These are phyloP conservation scores for Tetrahymena elliotti DNA, from an alignment of 73 alveolate genomes.

Conservation along the genomic window DNA sequence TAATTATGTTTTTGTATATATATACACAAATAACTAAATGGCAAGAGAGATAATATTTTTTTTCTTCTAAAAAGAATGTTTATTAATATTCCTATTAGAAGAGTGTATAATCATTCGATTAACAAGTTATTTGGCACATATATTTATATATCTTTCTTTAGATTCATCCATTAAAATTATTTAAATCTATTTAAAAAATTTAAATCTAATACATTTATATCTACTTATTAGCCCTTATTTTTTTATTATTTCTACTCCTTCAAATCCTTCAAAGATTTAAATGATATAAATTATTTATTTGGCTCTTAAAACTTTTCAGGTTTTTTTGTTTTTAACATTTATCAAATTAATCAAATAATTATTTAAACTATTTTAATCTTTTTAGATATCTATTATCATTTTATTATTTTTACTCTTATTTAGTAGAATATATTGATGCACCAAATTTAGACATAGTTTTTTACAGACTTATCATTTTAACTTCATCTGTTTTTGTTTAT, in stretches of 20 bases:
- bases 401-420: no score
- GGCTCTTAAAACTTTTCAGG: no score
- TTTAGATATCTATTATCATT: no score
- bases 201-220: neutral
- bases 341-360: no score
- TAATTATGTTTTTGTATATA: neutral
- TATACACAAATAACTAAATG: neutral
- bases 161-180: neutral
- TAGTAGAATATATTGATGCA: no score
- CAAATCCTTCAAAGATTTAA: no score
- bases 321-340: no score
- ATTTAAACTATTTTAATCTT: no score
- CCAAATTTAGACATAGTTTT: no score
- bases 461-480: no score
- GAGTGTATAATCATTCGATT: neutral
- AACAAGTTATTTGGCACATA: neutral
- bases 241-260: neutral
- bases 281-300: no score
- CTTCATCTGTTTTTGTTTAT: no score
- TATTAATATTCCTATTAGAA: neutral
- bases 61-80: neutral
- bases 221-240: neutral
- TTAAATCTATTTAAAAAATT: neutral
- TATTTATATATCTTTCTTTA: neutral
- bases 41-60: neutral